These are phyloP conservation scores for Saturnispora bothae DNA, from an alignment of 805 yeast species.

Conservation along the genomic window DNA sequence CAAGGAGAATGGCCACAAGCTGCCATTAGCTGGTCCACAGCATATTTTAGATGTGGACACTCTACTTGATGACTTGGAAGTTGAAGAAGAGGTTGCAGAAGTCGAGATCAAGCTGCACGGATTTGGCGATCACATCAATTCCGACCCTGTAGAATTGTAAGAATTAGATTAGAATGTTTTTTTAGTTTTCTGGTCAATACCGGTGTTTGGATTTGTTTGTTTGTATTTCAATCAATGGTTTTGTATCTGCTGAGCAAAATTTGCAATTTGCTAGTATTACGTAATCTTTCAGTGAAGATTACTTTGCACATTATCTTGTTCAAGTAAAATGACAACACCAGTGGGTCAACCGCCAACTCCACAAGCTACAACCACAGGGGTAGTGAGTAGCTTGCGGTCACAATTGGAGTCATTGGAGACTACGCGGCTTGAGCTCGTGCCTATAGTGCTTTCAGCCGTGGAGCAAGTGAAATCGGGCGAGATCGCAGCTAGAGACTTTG, in stretches of 20 bases:
- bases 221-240: no score
- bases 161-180: no score
- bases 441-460: slow-evolving; percentile 30
- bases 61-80: neutral
- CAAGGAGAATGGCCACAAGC: neutral
- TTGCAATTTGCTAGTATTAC: no score
- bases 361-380: no score
- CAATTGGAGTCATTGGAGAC: slow-evolving; percentile 19
- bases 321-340: no score
- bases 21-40: neutral
- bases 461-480: slow-evolving; percentile 31
- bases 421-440: slow-evolving; percentile 28
- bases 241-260: no score
- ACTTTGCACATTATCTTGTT: no score
- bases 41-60: neutral
- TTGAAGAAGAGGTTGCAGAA: slow-evolving; percentile 1
- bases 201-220: no score
- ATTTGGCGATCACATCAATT: slow-evolving; percentile 14
- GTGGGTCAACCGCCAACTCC: no score
- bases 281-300: no score
- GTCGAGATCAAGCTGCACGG: slow-evolving; percentile 12
- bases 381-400: neutral
- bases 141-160: no score
- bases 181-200: no score
- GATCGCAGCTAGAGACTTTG: slow-evolving; percentile 33